Evolutionary conservation across 257 asterid species (phyloP).

Genomic region (Solanum pennellii): DNA sequence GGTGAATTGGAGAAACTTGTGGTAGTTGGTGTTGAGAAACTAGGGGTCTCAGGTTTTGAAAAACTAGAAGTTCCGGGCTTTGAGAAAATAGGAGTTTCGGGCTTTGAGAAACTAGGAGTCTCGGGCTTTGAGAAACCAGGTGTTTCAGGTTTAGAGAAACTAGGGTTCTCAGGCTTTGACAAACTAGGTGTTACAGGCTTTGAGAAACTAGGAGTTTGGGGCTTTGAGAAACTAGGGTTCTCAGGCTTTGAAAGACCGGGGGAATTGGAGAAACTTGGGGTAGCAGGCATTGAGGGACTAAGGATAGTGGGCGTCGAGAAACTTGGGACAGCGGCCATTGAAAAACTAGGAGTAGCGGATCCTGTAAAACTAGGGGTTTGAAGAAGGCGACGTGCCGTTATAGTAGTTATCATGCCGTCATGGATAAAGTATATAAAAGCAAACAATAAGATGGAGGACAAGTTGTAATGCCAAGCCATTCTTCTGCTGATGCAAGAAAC

Average conservation of each 20-base stretch:
- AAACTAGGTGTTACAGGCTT: neutral
- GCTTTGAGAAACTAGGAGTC: neutral
- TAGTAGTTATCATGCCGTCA: neutral
- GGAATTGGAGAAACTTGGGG: neutral
- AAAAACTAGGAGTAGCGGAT: neutral
- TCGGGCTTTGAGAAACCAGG: neutral
- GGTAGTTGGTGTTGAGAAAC: neutral
- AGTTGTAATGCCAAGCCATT: neutral
- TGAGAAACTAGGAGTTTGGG: neutral
- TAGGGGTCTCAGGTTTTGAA: neutral
- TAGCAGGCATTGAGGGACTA: neutral
- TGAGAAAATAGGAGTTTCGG: accelerated
- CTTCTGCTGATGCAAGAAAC: neutral
- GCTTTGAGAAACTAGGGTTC: neutral
- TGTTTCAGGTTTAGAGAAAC: neutral
- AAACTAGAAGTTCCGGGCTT: neutral
- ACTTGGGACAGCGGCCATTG: neutral
- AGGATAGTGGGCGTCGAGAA: neutral
- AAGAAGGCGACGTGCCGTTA: conserved; percentile 9
- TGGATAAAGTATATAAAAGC: neutral
- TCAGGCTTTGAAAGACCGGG: neutral
- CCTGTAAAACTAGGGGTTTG: neutral
- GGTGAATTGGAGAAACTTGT: neutral
- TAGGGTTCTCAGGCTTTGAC: too few species aligned
- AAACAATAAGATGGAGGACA: neutral